Evolutionary conservation across 164 flowering plant species (phyloP).

Genomic region (Annona cherimola): DNA sequence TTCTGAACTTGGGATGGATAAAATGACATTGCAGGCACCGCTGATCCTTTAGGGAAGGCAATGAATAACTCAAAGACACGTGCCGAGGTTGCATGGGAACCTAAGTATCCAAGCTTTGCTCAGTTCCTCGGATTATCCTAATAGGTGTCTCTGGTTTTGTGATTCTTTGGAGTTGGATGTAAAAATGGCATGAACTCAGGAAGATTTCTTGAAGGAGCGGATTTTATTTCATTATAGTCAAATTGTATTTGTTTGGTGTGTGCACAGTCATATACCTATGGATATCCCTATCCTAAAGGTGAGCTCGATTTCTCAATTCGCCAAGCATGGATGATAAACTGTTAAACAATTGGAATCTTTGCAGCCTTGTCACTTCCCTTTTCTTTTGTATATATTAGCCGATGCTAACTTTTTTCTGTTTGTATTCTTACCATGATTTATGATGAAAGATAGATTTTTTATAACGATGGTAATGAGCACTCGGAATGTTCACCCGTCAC

Average conservation of each 20-base stretch:
- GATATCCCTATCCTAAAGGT: background rate
- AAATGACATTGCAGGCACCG: constrained; percentile 34
- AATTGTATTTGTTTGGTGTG: background rate
- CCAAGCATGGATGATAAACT: background rate
- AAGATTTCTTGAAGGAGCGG: no score
- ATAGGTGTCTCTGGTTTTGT: constrained; percentile 3
- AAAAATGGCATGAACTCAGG: background rate
- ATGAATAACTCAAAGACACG: constrained; percentile 66
- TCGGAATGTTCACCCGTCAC: no score
- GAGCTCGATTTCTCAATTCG: background rate
- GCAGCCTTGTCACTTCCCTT: no score
- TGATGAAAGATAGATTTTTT: no score
- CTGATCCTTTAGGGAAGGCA: constrained; percentile 63
- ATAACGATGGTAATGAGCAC: no score
- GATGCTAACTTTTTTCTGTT: no score
- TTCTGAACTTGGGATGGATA: background rate
- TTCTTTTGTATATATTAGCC: no score
- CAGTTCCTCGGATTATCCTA: constrained; percentile 40
- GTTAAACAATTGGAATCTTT: no score
- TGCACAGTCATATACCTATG: background rate
- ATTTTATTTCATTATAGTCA: background rate
- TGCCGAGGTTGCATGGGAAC: constrained; percentile 65
- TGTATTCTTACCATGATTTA: no score
- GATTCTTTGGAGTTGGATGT: background rate
- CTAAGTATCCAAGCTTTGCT: constrained; percentile 63